Evolutionary conservation across 345 rosid species (phyloP).

Genomic region (Salix purpurea): DNA sequence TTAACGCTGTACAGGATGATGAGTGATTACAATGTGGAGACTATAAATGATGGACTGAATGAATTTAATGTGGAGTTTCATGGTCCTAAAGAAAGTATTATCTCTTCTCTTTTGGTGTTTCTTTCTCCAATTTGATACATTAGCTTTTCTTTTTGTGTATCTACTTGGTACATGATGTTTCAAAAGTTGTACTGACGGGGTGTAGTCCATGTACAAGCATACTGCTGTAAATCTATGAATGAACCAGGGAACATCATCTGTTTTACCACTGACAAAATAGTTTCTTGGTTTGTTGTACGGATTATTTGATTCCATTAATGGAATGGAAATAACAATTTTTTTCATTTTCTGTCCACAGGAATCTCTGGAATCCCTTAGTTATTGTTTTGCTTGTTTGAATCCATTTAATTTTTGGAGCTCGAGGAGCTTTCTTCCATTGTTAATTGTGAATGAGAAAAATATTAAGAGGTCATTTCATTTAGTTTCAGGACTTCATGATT

Average conservation of each 20-base stretch:
- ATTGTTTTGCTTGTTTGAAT: background rate
- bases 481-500: background rate
- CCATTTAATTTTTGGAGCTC: background rate
- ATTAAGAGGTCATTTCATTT: background rate
- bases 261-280: background rate
- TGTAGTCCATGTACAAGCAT: background rate
- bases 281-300: background rate
- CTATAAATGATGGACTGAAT: conserved; percentile 63
- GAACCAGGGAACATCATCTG: too few relatives aligned
- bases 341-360: background rate
- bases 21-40: conserved; percentile 73
- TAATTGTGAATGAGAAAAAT: background rate
- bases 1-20: conserved; percentile 55
- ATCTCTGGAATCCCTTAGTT: background rate
- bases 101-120: conserved; percentile 11
- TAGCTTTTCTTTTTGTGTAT: background rate
- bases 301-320: background rate
- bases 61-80: conserved; percentile 70
- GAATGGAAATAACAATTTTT: background rate
- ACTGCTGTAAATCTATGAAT: background rate
- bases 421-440: background rate
- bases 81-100: conserved; percentile 72
- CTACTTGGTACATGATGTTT: background rate
- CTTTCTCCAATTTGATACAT: conserved; percentile 1
- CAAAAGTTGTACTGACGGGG: background rate